A percentile compares a stretch with the other conserved stretches of the same genome.
Conservation (phyloP, 495 filamentous ascomycete species). For the Letharia columbiana region DNA sequence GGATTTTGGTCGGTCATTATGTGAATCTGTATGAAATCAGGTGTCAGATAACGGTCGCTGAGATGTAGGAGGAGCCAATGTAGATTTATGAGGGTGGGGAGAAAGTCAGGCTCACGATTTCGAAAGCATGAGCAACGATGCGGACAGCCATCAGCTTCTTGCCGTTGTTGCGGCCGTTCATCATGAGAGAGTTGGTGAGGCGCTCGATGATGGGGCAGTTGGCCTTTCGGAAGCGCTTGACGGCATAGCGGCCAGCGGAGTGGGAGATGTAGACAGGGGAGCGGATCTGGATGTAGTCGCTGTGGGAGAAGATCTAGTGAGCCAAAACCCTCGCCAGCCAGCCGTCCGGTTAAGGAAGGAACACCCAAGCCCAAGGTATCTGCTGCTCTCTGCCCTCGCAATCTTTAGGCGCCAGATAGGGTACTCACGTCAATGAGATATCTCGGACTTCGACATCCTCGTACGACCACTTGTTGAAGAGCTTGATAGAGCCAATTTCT, state of each 20-base stretch:
- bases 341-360: neutral
- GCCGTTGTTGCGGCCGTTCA: conserved; percentile 99
- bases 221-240: conserved; percentile 99
- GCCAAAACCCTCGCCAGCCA: conserved; percentile 20
- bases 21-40: conserved; percentile 60
- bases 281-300: conserved; percentile 99
- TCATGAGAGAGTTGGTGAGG: conserved; percentile 99
- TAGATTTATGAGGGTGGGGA: neutral
- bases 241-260: conserved; percentile 95
- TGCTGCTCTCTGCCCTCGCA: neutral
- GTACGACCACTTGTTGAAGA: conserved; percentile 97
- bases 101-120: conserved; percentile 69
- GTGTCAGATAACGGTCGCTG: neutral
- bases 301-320: conserved; percentile 45
- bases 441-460: conserved; percentile 99
- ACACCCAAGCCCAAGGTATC: neutral
- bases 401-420: neutral
- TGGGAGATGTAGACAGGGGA: conserved; percentile 96
- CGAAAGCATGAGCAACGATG: conserved; percentile 97
- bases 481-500: conserved; percentile 89
- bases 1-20: conserved; percentile 99
- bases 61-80: neutral
- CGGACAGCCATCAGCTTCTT: conserved; percentile 99
- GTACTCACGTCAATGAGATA: conserved; percentile 96
- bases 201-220: conserved; percentile 99